Base-by-base conservation (phyloP, 306 rosid genomes). In the Pyrus bretschneideri region DNA sequence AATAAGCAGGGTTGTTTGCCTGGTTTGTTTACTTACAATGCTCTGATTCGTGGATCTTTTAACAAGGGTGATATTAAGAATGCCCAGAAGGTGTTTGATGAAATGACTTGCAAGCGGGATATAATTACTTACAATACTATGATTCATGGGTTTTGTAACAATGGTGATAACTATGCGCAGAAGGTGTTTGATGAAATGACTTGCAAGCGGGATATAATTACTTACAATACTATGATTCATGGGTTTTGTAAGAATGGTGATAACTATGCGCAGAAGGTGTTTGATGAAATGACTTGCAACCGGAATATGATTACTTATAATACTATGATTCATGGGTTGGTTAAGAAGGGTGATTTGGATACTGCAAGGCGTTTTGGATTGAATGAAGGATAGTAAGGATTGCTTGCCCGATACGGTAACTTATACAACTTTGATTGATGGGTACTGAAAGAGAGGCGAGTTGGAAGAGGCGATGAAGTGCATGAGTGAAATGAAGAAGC, bases 101-200 rank as follows among this genome's bases (percentile, higher is more conserved):
- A 85, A 84, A 89, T 89, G 90, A 22, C 11, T 42, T 86, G 87
- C 27, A 76, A 72, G 29, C 88, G 88, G 8, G 85, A 79, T 44
- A 9, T 45, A 61, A n/a, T 86, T 58, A 85, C 89, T 77, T 86
- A 23, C 23, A 23, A 23, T 23, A 23, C 23, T 23, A 0, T 23
- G 23, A 23, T 23, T 23, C 23, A 23, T 23, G 23, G 23, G 23
- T 23, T 1, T 23, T 23, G 0, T 23, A 23, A 23, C 23, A 23
- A 23, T 0, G 23, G 23, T 23, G 23, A 23, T 23, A 23, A 23
- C 23, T 23, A 68, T 81, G 93, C 90, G 0, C 9, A 31, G 13
- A 86, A 86, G 83, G 78, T 85, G 89, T 86, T 86, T 76, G 87
- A 84, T 23, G 85, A 85, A 84, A 89, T 89, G 90, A 22, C 11